Evolutionary conservation across 1,284 basidiomycete species (phyloP).

Genomic region (Papiliotrema flavescens): DNA sequence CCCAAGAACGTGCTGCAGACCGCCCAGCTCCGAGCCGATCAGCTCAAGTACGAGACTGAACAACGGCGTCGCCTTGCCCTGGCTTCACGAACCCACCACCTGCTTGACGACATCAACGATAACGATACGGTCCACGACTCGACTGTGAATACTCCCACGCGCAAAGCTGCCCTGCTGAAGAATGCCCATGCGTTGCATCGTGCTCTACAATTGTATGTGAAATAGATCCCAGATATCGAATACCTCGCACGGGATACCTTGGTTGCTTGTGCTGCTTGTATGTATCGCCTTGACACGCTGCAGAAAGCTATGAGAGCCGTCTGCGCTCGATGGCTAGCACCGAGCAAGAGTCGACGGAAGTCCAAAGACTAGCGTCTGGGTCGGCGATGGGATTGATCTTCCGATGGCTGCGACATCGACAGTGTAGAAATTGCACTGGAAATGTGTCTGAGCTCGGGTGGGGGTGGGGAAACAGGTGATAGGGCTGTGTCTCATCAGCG

Average conservation of each 20-base stretch:
- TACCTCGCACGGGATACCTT: too few relatives aligned
- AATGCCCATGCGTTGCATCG: conserved; percentile 4
- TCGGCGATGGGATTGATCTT: conserved; percentile 11
- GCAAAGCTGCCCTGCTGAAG: neutral
- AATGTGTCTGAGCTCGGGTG: conserved; percentile 25
- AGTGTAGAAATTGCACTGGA: conserved; percentile 13
- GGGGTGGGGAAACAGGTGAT: neutral
- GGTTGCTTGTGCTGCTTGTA: too few relatives aligned
- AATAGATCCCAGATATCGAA: neutral
- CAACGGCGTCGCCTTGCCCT: neutral
- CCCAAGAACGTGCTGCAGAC: conserved; percentile 62
- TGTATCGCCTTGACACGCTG: too few relatives aligned
- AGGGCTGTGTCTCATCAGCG: too few relatives aligned
- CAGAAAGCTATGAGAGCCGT: too few relatives aligned
- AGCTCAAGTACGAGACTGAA: conserved; percentile 54
- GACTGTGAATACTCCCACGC: neutral
- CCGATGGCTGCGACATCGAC: conserved; percentile 24
- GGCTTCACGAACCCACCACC: neutral
- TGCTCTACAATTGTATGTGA: conserved; percentile 2
- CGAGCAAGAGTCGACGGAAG: neutral
- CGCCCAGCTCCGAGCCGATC: conserved; percentile 58
- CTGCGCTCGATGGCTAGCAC: neutral
- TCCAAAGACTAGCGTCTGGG: neutral
- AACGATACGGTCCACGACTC: neutral
- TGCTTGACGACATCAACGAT: neutral